Conservation (phyloP, 192 early-diverging fungal species). For the Podila verticillata region DNA sequence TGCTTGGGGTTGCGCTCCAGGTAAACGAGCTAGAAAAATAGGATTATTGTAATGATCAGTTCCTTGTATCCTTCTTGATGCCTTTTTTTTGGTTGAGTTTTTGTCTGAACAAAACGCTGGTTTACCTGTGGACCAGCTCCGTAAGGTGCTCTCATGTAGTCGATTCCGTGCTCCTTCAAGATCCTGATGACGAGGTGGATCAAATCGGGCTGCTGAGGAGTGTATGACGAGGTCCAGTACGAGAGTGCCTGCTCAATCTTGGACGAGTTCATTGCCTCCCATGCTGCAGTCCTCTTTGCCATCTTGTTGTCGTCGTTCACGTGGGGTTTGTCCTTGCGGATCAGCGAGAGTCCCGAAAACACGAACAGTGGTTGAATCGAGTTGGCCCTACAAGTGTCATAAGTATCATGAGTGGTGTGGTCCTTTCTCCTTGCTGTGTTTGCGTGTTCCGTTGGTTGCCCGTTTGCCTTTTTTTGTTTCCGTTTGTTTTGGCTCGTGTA, state of each 20-base stretch:
- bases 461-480: too few species aligned
- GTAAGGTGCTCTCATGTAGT: conserved; percentile 85
- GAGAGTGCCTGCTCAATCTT: conserved; percentile 66
- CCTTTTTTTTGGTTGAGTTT: not conserved
- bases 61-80: not conserved
- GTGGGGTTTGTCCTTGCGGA: conserved; percentile 77
- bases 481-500: not conserved
- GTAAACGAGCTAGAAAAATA: conserved; percentile 66
- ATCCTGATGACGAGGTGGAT: conserved; percentile 75
- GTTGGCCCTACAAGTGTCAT: conserved; percentile 53
- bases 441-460: not conserved
- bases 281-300: conserved; percentile 67
- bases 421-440: not conserved
- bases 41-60: not conserved
- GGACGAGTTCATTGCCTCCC: conserved; percentile 73
- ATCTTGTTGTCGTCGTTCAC: conserved; percentile 71
- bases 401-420: not conserved
- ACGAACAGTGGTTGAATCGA: conserved; percentile 82
- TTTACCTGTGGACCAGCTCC: conserved; percentile 77
- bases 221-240: conserved; percentile 62
- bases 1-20: conserved; percentile 74
- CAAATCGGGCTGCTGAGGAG: conserved; percentile 70
- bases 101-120: not conserved
- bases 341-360: conserved; percentile 75
- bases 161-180: conserved; percentile 69